A percentile compares a stretch with the other conserved stretches of the same genome.
phyloP scores from a whole-genome alignment of 2,329 filamentous ascomycete species.

The Talaromyces albobiverticillius region DNA sequence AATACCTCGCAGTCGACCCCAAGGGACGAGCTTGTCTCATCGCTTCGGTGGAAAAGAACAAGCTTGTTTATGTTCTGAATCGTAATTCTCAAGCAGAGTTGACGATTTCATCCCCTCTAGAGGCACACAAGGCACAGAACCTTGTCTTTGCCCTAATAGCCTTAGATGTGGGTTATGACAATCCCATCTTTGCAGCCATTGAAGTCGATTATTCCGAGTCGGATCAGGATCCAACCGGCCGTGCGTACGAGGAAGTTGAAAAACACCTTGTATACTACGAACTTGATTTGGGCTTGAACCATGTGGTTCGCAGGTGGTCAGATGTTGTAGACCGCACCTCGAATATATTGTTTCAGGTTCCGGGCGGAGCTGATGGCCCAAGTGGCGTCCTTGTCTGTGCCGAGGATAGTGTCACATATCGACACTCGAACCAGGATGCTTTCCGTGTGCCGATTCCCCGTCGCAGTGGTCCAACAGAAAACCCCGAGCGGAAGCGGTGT shows the following conservation, averaged over 20 bases:
- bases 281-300: constrained; percentile 91
- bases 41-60: constrained; percentile 96
- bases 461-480: constrained; percentile 81
- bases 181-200: constrained; percentile 91
- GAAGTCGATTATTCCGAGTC: constrained; percentile 91
- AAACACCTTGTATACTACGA: constrained; percentile 97
- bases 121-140: constrained; percentile 90
- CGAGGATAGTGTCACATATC: constrained; percentile 91
- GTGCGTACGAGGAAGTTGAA: constrained; percentile 76
- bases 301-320: constrained; percentile 95
- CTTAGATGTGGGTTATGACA: constrained; percentile 93
- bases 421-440: constrained; percentile 90
- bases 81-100: constrained; percentile 91
- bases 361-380: constrained; percentile 87
- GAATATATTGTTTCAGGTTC: constrained; percentile 89
- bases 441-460: constrained; percentile 88
- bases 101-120: constrained; percentile 93
- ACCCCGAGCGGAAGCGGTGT: constrained; percentile 81
- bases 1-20: constrained; percentile 93
- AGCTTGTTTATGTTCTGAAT: constrained; percentile 97
- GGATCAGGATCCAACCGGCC: constrained; percentile 85
- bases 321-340: constrained; percentile 89
- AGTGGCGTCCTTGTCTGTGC: constrained; percentile 94
- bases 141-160: constrained; percentile 84
- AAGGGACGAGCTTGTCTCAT: constrained; percentile 94